Conservation (phyloP, 1,284 basidiomycete species). For the Malassezia equina region DNA sequence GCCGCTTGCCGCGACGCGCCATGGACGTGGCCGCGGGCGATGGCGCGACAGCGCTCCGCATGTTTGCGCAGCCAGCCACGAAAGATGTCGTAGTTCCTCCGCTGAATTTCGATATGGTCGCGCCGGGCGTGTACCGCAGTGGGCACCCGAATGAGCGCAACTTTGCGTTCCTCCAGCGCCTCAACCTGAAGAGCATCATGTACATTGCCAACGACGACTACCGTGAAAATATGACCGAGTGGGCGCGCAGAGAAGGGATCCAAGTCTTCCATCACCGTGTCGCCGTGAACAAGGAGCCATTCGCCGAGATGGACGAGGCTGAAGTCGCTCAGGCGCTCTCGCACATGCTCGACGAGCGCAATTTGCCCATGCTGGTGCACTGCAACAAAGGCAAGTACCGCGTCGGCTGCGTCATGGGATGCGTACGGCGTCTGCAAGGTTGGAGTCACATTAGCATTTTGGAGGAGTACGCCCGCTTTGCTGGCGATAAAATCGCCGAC, state of each 20-base stretch:
- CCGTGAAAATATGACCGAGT: constrained; percentile 30
- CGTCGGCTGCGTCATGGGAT: constrained; percentile 39
- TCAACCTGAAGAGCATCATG: constrained; percentile 38
- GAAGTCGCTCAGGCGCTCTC: constrained; percentile 29
- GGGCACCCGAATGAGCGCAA: constrained; percentile 48
- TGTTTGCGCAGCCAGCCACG: neutral
- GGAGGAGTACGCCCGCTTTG: constrained; percentile 43
- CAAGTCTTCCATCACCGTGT: constrained; percentile 35
- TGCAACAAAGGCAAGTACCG: constrained; percentile 48
- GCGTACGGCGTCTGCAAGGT: constrained; percentile 38
- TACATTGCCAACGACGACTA: constrained; percentile 44
- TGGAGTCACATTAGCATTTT: constrained; percentile 46
- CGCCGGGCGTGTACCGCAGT: constrained; percentile 38
- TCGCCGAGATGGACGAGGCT: constrained; percentile 37
- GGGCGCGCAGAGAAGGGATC: constrained; percentile 24
- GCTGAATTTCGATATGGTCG: constrained; percentile 45
- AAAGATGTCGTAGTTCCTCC: constrained; percentile 36
- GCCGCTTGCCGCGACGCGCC: neutral
- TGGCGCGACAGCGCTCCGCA: constrained; percentile 9
- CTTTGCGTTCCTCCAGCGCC: constrained; percentile 36
- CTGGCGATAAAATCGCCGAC: constrained; percentile 33
- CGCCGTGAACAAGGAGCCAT: constrained; percentile 45
- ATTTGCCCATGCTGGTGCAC: constrained; percentile 41
- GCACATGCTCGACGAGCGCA: constrained; percentile 26
- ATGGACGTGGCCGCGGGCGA: neutral